Base-by-base conservation (phyloP, 371 early-diverging fungal species). In the Mucor sp. region DNA sequence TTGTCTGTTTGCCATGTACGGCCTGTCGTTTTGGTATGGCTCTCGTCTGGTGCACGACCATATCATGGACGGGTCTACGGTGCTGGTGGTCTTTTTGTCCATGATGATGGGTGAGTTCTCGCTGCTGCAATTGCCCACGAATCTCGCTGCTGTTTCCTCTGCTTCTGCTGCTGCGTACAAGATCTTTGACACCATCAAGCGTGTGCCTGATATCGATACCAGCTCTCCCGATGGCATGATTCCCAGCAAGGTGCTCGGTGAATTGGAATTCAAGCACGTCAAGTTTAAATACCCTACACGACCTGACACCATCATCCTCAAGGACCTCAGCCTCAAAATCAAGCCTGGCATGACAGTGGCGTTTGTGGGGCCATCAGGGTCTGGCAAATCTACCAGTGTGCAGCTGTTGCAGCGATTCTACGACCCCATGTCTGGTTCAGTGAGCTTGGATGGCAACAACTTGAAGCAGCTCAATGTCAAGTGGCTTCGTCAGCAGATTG, bases 381-480 rank as follows among this genome's bases (percentile, higher is more conserved):
- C 90, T 27, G 96, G 98, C 32, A 95, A 95, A 70, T 94, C 94
- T 12, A 97, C 98, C 30, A 89, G 93, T 44, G 81, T 97, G 32
- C 89, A 90, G 41, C 87, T 97, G 32, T 60, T 96, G 28, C 92
- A 94, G 72, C 92, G 99, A 33, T 95, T 97, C 76, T 98, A 98
- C 74, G 89, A 91, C 66, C 85, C 91, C 0, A 66, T 74, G 7
- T 65, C 62, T 21, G 95, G 95, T 33, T 62, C 74, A 0, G 80
- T 95, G 27, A 69, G 66, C n/a, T 28, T 95, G 12, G 95, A 95
- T 71, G 93, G 93, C 33, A 74, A 75, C 14, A 81, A 91, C 58
- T 75, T 93, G 35, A 80, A 83, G 56, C 78, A 83, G 6, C 80
- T 86, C 53, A 91, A 95, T 69, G 67, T 93, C 4, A 76, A 81